phyloP scores from a whole-genome alignment of 2,329 filamentous ascomycete genomes.

The Aspergillus novofumigatus region DNA sequence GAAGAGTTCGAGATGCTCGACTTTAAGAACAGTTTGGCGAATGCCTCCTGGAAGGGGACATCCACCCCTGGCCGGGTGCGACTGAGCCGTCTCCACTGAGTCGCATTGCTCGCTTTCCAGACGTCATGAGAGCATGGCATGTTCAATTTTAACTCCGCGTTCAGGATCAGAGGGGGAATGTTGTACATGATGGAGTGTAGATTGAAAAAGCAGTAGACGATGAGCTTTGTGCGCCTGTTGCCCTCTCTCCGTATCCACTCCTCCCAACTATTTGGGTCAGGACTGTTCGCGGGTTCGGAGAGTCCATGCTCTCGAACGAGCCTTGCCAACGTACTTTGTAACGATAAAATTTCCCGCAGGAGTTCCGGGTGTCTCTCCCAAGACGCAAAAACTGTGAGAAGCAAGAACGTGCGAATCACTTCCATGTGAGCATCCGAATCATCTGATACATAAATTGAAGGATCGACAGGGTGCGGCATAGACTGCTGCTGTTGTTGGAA shows the following conservation, averaged over 20 bases:
- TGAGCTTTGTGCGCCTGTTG: constrained; percentile 52
- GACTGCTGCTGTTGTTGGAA: constrained; percentile 37
- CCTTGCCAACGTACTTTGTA: constrained; percentile 54
- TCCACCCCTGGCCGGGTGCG: constrained; percentile 32
- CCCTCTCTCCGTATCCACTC: constrained; percentile 54
- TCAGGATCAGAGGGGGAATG: constrained; percentile 55
- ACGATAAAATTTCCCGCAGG: constrained; percentile 53
- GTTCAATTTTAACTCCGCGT: constrained; percentile 51
- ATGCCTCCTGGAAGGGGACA: constrained; percentile 43
- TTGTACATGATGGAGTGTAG: constrained; percentile 61
- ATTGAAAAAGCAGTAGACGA: constrained; percentile 57
- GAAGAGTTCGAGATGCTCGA: constrained; percentile 31
- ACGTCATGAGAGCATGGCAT: constrained; percentile 53
- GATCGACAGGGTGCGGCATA: constrained; percentile 28
- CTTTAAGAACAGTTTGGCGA: constrained; percentile 42
- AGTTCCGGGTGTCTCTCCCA: constrained; percentile 57
- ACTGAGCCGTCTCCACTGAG: constrained; percentile 46
- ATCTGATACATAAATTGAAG: constrained; percentile 32
- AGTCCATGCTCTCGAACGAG: constrained; percentile 54
- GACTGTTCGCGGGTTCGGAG: constrained; percentile 25
- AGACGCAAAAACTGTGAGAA: constrained; percentile 57
- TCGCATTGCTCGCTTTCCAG: constrained; percentile 51
- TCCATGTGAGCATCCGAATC: constrained; percentile 48
- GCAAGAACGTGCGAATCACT: constrained; percentile 47
- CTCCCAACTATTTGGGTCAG: constrained; percentile 47